Conservation (phyloP, 202 grass and related monocot species). For the Setaria italica region DNA sequence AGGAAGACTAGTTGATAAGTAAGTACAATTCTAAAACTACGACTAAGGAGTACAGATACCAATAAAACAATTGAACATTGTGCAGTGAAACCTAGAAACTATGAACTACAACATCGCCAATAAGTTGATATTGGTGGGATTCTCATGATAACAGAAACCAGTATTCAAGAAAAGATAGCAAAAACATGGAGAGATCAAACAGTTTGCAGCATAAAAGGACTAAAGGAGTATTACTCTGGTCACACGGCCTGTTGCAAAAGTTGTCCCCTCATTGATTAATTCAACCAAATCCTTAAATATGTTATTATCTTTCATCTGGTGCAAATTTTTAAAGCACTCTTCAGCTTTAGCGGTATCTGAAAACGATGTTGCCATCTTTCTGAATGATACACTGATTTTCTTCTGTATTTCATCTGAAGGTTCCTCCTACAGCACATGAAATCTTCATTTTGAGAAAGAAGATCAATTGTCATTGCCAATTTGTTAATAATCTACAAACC, state of each 20-base stretch:
- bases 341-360: conserved; percentile 70
- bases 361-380: conserved; percentile 76
- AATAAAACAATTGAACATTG: conserved; percentile 26
- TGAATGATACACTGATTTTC: conserved; percentile 64
- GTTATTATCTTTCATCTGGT: conserved; percentile 91
- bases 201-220: conserved; percentile 27
- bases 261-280: conserved; percentile 64
- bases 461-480: conserved; percentile 32
- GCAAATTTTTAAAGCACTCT: conserved; percentile 85
- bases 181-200: conserved; percentile 40
- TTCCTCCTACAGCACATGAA: conserved; percentile 61
- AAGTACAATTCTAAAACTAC: conserved; percentile 16
- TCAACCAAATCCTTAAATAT: conserved; percentile 87
- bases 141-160: neutral
- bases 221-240: conserved; percentile 66
- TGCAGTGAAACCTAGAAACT: conserved; percentile 14
- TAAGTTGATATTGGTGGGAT: conserved; percentile 38
- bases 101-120: conserved; percentile 16
- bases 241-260: conserved; percentile 57
- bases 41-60: conserved; percentile 1
- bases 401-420: conserved; percentile 67
- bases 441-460: conserved; percentile 47
- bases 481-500: conserved; percentile 57
- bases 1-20: conserved; percentile 7
- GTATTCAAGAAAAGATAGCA: conserved; percentile 13